Conservation (phyloP, 2,329 filamentous ascomycete genomes). For the Akanthomyces dipterigenus region DNA sequence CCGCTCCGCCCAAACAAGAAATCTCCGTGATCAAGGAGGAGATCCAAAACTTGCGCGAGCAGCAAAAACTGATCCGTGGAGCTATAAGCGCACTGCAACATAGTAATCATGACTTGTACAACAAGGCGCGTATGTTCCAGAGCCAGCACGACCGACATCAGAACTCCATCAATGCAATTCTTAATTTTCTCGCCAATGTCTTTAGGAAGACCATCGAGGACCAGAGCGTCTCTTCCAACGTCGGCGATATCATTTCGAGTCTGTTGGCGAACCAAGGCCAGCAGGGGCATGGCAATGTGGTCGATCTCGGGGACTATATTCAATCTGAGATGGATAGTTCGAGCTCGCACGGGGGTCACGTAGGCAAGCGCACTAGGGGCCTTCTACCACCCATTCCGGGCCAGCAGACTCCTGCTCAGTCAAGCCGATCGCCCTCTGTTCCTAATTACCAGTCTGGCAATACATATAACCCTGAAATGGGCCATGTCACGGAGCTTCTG, state of each 20-base stretch:
- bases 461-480: conserved; percentile 39
- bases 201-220: conserved; percentile 91
- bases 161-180: conserved; percentile 96
- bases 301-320: conserved; percentile 55
- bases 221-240: conserved; percentile 65
- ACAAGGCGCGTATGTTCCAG: conserved; percentile 83
- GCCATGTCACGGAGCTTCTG: conserved; percentile 54
- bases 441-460: conserved; percentile 22
- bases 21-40: conserved; percentile 72
- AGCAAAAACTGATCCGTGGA: conserved; percentile 78
- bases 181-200: conserved; percentile 93
- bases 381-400: conserved; percentile 48
- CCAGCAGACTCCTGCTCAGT: conserved; percentile 23
- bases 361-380: conserved; percentile 45
- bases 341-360: conserved; percentile 32
- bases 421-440: conserved; percentile 23
- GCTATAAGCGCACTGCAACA: conserved; percentile 74
- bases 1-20: conserved; percentile 60
- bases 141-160: conserved; percentile 93
- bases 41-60: conserved; percentile 72
- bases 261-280: conserved; percentile 56
- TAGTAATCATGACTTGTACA: conserved; percentile 82
- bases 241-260: conserved; percentile 77
- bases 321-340: conserved; percentile 37
- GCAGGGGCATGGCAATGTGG: conserved; percentile 48